These are phyloP conservation scores for Xylaria sp. DNA, from an alignment of 2,329 filamentous ascomycete genomes.

Conservation along the genomic window DNA sequence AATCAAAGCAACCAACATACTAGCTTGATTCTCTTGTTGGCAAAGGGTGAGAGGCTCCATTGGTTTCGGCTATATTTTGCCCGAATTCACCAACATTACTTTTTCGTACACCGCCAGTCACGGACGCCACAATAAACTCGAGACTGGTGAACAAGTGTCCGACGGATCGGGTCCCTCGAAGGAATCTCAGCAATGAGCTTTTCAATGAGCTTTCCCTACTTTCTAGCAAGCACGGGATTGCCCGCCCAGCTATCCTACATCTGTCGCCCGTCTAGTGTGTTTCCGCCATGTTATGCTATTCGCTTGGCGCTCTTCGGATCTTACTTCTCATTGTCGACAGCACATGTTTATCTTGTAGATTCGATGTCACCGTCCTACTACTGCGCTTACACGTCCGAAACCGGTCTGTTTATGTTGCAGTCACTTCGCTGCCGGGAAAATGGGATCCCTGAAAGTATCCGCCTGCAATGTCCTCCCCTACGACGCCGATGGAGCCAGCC, in stretches of 20 bases:
- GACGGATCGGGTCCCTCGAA: not conserved
- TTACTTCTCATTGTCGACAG: not conserved
- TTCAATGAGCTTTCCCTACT: conserved; percentile 14
- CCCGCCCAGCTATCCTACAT: not conserved
- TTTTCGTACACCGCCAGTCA: conserved; percentile 34
- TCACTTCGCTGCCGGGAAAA: conserved; percentile 30
- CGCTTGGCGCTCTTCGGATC: conserved; percentile 2
- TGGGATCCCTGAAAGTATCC: conserved; percentile 30
- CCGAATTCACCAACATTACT: conserved; percentile 14
- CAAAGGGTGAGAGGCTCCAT: conserved; percentile 3
- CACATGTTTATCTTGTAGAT: conserved; percentile 3
- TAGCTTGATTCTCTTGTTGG: conserved; percentile 9
- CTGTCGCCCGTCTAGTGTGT: not conserved
- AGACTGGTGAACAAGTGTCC: conserved; percentile 2
- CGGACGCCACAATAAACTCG: conserved; percentile 13
- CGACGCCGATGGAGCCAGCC: conserved; percentile 21
- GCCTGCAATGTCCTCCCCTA: conserved; percentile 34
- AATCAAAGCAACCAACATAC: conserved; percentile 8
- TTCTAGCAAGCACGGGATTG: conserved; percentile 11
- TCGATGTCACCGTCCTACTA: conserved; percentile 12
- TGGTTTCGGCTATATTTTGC: conserved; percentile 20
- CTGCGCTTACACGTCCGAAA: conserved; percentile 30
- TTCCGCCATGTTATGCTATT: not conserved
- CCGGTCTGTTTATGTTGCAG: conserved; percentile 34
- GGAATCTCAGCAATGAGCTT: conserved; percentile 9